phyloP scores from a whole-genome alignment of 2,329 filamentous ascomycete genomes.

The Penicillium paneum region DNA sequence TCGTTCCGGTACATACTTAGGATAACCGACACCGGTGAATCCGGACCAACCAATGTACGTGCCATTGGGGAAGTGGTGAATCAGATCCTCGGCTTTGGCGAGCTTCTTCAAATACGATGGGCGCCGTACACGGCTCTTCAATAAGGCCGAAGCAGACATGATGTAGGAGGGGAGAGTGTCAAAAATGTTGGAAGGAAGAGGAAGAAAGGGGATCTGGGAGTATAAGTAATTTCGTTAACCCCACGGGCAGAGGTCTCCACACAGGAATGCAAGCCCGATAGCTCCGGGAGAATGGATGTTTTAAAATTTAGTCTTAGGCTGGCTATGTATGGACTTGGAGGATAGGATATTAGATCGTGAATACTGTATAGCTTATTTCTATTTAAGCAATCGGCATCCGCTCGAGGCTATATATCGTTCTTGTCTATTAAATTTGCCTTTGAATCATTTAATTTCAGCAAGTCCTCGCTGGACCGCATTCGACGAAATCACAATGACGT shows the following conservation, averaged over 20 bases:
- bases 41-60: conserved; percentile 89
- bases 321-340: not conserved
- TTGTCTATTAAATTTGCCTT: not conserved
- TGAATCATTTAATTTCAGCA: too few relatives aligned
- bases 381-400: too few relatives aligned
- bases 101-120: conserved; percentile 79
- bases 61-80: conserved; percentile 77
- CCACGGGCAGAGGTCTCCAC: conserved; percentile 14
- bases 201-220: conserved; percentile 5
- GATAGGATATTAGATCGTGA: not conserved
- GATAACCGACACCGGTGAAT: conserved; percentile 86
- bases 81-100: conserved; percentile 71
- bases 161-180: conserved; percentile 17
- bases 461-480: too few relatives aligned
- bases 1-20: conserved; percentile 58
- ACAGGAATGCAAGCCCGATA: conserved; percentile 3
- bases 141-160: conserved; percentile 64
- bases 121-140: conserved; percentile 71
- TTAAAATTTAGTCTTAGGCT: not conserved
- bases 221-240: conserved; percentile 16
- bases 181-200: conserved; percentile 1
- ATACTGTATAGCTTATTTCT: not conserved
- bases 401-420: not conserved
- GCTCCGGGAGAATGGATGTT: conserved; percentile 6
- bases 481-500: too few relatives aligned